Evolutionary conservation across 208 protist genomes (phyloP), one percentile per base, ranked within the genome.

Genomic region (Crithidia expoeki): DNA sequence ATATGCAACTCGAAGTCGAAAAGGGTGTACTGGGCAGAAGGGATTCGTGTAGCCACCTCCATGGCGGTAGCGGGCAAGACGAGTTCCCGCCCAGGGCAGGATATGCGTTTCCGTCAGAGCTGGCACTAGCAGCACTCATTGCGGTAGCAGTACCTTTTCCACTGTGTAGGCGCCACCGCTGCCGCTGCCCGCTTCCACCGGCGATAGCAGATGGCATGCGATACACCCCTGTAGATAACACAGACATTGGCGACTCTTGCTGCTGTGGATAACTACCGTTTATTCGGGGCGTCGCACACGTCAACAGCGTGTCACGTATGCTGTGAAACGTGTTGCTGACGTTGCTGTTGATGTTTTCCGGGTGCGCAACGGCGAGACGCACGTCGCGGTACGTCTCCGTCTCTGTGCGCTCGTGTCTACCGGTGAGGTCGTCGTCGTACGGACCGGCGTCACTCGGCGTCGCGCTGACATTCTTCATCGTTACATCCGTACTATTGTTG

Each of bases 201-300:
- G 52, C 40, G n/a, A 62, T 59, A 17, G 16, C 47, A 36, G 53
- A 57, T 23, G 61, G 61, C 47, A 57, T 57, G 30, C 61, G 46
- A 30, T 55, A 67, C 33, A 34, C 61, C 3, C 47, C 47, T 1
- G 32, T 25, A 4, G 42, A 2, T 28, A 64, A 9, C 16, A 32
- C 44, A 34, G 25, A 5, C 16, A n/a, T 34, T 23, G 4, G 47
- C 21, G 23, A 3, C 21, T 52, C 47, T 23, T 28, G 51, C 51
- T 9, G 27, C 16, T 40, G 6, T 6, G 7, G n/a, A 36, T 10
- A 2, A 7, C 28, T 32, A 1, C 11, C 55, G 47, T 52, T 52
- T 6, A 5, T 9, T 5, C 38, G 44, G 27, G 46, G 46, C 12
- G 19, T 9, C 19, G 12, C 40, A 17, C 25, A 51, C 2, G 34